phyloP scores from a whole-genome alignment of 2,329 filamentous ascomycete genomes.

The Raffaelea albimanens region DNA sequence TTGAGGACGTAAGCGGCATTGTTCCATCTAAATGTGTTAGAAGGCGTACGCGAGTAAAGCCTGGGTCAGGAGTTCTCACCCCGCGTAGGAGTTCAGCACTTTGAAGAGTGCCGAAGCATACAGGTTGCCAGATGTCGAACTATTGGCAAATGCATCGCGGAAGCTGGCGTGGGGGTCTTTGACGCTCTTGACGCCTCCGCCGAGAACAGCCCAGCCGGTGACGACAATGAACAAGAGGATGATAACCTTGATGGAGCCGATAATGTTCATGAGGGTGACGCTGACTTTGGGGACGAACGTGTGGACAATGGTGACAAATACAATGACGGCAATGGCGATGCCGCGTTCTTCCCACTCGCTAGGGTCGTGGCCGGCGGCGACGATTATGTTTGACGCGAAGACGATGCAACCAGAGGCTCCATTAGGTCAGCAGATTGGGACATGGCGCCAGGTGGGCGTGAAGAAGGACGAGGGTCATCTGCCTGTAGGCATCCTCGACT shows the following conservation, averaged over 20 bases:
- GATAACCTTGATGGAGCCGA: conserved; percentile 52
- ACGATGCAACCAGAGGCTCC: conserved; percentile 15
- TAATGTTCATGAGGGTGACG: conserved; percentile 46
- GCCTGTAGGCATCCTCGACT: too few species aligned
- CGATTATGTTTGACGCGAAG: conserved; percentile 31
- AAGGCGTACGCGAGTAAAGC: background rate
- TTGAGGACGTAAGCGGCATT: conserved; percentile 58
- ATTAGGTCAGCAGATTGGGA: background rate
- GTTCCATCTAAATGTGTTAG: conserved; percentile 41
- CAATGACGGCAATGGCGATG: conserved; percentile 43
- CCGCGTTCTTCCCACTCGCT: conserved; percentile 49
- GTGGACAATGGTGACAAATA: conserved; percentile 45
- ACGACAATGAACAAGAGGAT: conserved; percentile 53
- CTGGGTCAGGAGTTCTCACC: conserved; percentile 24
- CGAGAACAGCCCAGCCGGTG: conserved; percentile 47
- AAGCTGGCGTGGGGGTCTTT: conserved; percentile 45
- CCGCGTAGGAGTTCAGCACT: conserved; percentile 48
- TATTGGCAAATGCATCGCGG: conserved; percentile 41
- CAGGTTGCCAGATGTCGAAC: conserved; percentile 27
- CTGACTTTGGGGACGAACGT: conserved; percentile 45
- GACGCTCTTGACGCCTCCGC: conserved; percentile 36
- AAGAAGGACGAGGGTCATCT: too few species aligned
- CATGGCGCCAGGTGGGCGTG: too few species aligned
- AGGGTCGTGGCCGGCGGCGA: conserved; percentile 34
- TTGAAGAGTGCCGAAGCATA: conserved; percentile 50